These are phyloP conservation scores for Trichophyton rubrum DNA, from an alignment of 2,329 filamentous ascomycete species.

Conservation along the genomic window DNA sequence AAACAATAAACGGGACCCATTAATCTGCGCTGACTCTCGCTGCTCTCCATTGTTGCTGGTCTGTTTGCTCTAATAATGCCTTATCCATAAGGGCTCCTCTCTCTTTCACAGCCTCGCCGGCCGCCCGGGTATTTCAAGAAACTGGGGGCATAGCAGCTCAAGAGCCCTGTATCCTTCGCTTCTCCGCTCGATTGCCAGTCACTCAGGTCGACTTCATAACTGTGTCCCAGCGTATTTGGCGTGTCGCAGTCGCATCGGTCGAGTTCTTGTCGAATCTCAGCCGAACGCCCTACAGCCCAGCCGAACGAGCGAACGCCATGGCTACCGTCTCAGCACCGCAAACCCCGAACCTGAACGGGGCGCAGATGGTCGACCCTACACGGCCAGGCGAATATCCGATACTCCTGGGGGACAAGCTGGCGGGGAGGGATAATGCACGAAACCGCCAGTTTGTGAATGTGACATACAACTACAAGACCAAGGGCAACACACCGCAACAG, in stretches of 20 bases:
- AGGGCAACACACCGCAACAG: constrained; percentile 28
- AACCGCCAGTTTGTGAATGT: constrained; percentile 27
- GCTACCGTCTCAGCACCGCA: constrained; percentile 9
- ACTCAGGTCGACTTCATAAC: background rate
- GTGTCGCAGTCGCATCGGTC: background rate
- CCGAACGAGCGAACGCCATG: constrained; percentile 1
- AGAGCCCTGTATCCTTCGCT: background rate
- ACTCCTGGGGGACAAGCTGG: constrained; percentile 32
- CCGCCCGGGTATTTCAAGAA: background rate
- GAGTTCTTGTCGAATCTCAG: background rate
- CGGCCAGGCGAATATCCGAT: constrained; percentile 37
- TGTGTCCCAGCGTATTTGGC: background rate
- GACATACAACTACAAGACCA: constrained; percentile 37
- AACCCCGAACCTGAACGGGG: constrained; percentile 19
- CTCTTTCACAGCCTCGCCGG: background rate
- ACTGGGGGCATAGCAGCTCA: background rate
- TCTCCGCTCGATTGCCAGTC: background rate
- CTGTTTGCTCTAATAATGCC: background rate
- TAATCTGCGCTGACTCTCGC: background rate
- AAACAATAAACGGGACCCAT: background rate
- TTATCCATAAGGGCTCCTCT: background rate
- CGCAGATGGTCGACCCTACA: constrained; percentile 30
- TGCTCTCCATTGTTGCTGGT: background rate
- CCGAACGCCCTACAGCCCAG: too few relatives aligned
- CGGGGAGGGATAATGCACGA: constrained; percentile 18